Percentiles rank a stretch among this genome's conserved stretches.
Evolutionary conservation across 768 basidiomycete genomes (phyloP).

Genomic region (Collybiopsis luxurians): DNA sequence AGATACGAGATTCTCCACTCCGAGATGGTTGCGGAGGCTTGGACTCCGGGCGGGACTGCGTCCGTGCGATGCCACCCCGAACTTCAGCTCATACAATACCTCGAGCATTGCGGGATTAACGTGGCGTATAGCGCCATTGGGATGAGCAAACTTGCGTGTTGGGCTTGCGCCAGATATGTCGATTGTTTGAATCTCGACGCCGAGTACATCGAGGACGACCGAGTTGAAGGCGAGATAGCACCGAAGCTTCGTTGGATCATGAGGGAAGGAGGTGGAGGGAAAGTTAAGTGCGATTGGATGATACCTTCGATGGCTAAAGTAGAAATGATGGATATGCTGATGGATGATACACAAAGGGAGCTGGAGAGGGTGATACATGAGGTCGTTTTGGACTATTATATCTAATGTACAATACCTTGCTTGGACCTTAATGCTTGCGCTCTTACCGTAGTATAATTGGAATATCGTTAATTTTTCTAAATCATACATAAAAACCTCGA

Average conservation of each 20-base stretch:
- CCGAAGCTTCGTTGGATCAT: not conserved
- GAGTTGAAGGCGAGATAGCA: not conserved
- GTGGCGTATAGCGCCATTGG: slow-evolving; percentile 3
- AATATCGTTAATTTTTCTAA: too few species aligned
- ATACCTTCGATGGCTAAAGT: not conserved
- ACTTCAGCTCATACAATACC: slow-evolving; percentile 11
- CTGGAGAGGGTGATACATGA: slow-evolving; percentile 10
- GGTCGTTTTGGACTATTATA: slow-evolving; percentile 8
- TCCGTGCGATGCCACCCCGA: slow-evolving; percentile 5
- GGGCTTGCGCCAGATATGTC: slow-evolving; percentile 8
- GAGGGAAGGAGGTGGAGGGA: not conserved
- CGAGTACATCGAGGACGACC: not conserved
- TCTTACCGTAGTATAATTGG: too few species aligned
- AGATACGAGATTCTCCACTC: slow-evolving; percentile 10
- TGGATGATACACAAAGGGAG: not conserved
- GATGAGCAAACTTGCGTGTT: slow-evolving; percentile 9
- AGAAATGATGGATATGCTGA: slow-evolving; percentile 3
- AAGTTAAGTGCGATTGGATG: slow-evolving; percentile 11
- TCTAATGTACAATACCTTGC: too few species aligned
- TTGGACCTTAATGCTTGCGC: too few species aligned
- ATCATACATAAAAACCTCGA: too few species aligned
- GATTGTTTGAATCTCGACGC: not conserved
- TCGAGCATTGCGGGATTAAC: not conserved
- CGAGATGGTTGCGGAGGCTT: not conserved
- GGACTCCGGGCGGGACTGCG: not conserved